Conservation (phyloP, 805 yeast species). For the Clavispora phyllophila region DNA sequence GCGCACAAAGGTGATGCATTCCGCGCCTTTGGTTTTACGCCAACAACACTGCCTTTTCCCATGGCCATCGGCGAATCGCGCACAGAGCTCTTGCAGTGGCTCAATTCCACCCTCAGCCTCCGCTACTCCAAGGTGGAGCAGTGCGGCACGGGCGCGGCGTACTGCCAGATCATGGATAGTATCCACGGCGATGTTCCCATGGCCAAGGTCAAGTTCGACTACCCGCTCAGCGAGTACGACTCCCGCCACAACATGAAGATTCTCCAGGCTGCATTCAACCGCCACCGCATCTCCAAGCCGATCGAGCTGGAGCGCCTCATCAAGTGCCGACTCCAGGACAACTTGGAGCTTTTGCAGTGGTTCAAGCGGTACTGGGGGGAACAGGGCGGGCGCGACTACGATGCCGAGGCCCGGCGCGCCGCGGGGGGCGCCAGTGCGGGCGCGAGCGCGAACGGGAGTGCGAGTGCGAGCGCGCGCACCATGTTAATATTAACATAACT, state of each 20-base stretch:
- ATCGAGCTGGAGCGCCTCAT: conserved; percentile 78
- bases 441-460: conserved; percentile 1
- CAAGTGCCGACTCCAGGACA: conserved; percentile 89
- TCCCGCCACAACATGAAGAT: conserved; percentile 77
- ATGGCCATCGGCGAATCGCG: conserved; percentile 64
- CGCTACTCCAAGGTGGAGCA: conserved; percentile 78
- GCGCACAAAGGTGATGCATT: background rate
- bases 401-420: conserved; percentile 43
- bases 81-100: conserved; percentile 78
- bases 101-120: conserved; percentile 64
- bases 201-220: conserved; percentile 65
- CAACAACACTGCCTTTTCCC: background rate
- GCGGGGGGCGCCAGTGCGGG: conserved; percentile 3
- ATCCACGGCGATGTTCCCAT: conserved; percentile 80
- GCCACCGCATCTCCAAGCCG: conserved; percentile 63
- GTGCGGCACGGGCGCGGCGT: conserved; percentile 94
- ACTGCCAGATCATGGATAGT: conserved; percentile 86
- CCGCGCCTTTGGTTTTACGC: background rate
- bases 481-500: no score
- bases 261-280: conserved; percentile 73
- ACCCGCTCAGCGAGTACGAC: conserved; percentile 67
- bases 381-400: conserved; percentile 56
- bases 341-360: conserved; percentile 93
- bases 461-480: no score
- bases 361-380: conserved; percentile 78